Evolutionary conservation across 257 asterid species (phyloP).

Genomic region (Penstemon newberryi): DNA sequence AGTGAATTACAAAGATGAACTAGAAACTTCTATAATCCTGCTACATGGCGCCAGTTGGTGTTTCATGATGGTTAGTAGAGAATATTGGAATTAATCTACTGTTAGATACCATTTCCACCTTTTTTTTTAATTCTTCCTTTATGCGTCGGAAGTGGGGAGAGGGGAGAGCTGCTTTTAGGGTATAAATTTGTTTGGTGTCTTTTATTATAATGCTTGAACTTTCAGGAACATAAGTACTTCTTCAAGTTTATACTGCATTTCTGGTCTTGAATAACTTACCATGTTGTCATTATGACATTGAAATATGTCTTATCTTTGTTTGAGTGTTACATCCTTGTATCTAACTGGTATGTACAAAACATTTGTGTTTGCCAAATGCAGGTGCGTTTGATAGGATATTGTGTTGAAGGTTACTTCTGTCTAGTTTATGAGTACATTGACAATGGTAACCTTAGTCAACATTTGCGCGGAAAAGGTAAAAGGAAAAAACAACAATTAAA

Average conservation of each 20-base stretch:
- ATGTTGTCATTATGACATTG: not conserved
- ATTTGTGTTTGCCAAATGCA: slow-evolving; percentile 27
- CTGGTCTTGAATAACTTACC: no score
- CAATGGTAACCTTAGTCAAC: slow-evolving; percentile 84
- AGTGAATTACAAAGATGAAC: no score
- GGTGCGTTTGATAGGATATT: slow-evolving; percentile 87
- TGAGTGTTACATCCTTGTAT: not conserved
- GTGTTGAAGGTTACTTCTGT: slow-evolving; percentile 73
- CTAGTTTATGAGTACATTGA: slow-evolving; percentile 85
- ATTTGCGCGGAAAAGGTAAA: slow-evolving; percentile 70
- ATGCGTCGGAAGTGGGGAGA: no score
- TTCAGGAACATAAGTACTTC: no score
- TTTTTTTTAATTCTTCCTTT: no score
- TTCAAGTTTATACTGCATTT: no score
- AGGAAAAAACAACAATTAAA: slow-evolving; percentile 39
- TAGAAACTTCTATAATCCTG: not conserved
- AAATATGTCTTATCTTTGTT: not conserved
- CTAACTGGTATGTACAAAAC: not conserved
- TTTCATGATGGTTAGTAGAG: no score
- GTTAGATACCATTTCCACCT: no score
- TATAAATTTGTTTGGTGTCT: no score
- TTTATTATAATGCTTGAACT: no score
- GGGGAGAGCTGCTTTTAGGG: no score
- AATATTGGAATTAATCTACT: no score
- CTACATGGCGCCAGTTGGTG: not conserved